phyloP scores from a whole-genome alignment of 805 yeast genomes.

The Aciculoconidium aculeatum region DNA sequence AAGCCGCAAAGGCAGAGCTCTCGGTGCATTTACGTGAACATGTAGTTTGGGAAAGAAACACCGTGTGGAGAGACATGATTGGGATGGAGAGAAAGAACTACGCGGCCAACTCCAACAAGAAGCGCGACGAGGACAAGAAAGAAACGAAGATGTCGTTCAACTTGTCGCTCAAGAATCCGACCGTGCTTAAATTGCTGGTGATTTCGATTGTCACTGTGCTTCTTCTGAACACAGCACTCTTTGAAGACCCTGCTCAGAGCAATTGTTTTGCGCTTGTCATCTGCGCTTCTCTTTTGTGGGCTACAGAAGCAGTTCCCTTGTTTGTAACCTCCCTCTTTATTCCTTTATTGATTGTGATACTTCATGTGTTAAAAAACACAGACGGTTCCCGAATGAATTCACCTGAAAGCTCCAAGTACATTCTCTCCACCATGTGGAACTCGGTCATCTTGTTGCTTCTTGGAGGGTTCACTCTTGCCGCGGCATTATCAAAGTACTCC shows the following conservation, averaged over 20 bases:
- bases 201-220: constrained; percentile 45
- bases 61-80: constrained; percentile 54
- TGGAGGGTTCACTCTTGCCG: constrained; percentile 53
- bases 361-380: constrained; percentile 59
- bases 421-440: constrained; percentile 47
- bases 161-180: constrained; percentile 28
- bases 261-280: constrained; percentile 72
- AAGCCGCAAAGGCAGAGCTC: constrained; percentile 46
- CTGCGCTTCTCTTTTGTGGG: constrained; percentile 86
- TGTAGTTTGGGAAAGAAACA: constrained; percentile 51
- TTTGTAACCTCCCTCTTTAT: constrained; percentile 82
- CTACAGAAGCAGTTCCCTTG: constrained; percentile 89
- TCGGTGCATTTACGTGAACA: constrained; percentile 52
- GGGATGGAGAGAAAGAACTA: constrained; percentile 39
- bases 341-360: constrained; percentile 72
- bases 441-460: constrained; percentile 46
- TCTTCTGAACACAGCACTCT: constrained; percentile 24
- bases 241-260: constrained; percentile 30
- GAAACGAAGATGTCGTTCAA: constrained; percentile 13
- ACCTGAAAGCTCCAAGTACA: constrained; percentile 37
- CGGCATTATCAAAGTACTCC: constrained; percentile 48
- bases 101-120: constrained; percentile 18
- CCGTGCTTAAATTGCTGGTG: constrained; percentile 36
- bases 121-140: constrained; percentile 3
- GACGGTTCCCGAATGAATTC: constrained; percentile 43